These are phyloP conservation scores for Lipomyces spencermartinsiae DNA, from an alignment of 805 yeast genomes.

Conservation along the genomic window DNA sequence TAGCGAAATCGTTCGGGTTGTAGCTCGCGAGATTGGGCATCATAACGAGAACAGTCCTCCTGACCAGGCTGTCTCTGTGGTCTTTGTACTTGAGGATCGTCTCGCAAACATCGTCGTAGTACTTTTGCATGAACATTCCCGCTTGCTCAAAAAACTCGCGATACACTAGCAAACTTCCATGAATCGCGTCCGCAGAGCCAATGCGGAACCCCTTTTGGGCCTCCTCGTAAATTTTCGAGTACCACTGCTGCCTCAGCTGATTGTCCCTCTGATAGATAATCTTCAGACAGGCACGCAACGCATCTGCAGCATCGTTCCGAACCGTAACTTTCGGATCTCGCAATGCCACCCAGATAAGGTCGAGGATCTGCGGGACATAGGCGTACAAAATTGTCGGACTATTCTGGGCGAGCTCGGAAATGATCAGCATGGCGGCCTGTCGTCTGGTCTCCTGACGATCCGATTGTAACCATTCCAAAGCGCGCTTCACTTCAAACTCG, in stretches of 20 bases:
- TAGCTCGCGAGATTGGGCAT: constrained; percentile 84
- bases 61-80: constrained; percentile 72
- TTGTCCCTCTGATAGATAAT: constrained; percentile 82
- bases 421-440: constrained; percentile 87
- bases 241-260: constrained; percentile 75
- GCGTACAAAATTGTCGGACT: constrained; percentile 84
- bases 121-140: constrained; percentile 72
- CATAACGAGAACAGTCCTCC: constrained; percentile 83
- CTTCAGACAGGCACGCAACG: constrained; percentile 76
- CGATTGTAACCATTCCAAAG: constrained; percentile 89
- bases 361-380: constrained; percentile 77
- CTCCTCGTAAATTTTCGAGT: constrained; percentile 68
- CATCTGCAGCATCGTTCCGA: constrained; percentile 82
- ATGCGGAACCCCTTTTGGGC: constrained; percentile 62
- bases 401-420: constrained; percentile 81
- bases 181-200: constrained; percentile 71
- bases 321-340: constrained; percentile 78
- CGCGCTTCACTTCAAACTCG: constrained; percentile 86
- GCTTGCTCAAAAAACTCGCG: constrained; percentile 76
- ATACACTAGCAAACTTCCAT: constrained; percentile 83
- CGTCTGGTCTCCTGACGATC: constrained; percentile 74
- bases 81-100: constrained; percentile 75
- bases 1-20: constrained; percentile 75
- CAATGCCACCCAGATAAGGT: constrained; percentile 85
- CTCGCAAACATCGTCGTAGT: constrained; percentile 78